A percentile compares a stretch with the other conserved stretches of the same genome.
phyloP scores from a whole-genome alignment of 352 stramenopile species.

The Globisporangium spiculum region DNA sequence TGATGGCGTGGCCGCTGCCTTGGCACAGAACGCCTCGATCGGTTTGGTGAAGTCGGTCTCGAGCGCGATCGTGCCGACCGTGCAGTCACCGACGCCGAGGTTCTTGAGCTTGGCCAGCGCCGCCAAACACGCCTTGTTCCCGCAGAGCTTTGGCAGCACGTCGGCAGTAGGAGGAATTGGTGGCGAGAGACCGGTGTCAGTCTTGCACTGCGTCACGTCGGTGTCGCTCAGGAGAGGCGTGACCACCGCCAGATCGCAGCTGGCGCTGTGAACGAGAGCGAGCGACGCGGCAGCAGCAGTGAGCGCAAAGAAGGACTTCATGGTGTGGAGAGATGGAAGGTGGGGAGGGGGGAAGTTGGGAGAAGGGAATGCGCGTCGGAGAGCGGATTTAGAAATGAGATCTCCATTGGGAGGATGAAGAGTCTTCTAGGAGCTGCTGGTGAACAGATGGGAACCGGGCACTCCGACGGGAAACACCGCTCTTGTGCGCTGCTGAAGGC shows the following conservation, averaged over 20 bases:
- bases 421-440: neutral
- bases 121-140: conserved; percentile 19
- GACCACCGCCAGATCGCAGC: neutral
- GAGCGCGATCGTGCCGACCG: conserved; percentile 12
- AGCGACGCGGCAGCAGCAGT: neutral
- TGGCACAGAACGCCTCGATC: conserved; percentile 1
- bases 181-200: conserved; percentile 22
- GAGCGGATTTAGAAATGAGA: conserved; percentile 12
- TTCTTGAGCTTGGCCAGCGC: conserved; percentile 19
- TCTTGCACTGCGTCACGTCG: conserved; percentile 1
- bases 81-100: conserved; percentile 26
- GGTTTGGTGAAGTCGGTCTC: conserved; percentile 19
- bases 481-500: neutral
- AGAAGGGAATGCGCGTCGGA: neutral
- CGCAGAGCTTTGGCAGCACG: conserved; percentile 25
- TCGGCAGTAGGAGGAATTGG: neutral
- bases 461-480: neutral
- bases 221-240: neutral
- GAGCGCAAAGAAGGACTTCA: conserved; percentile 16
- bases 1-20: neutral
- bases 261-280: neutral
- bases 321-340: neutral
- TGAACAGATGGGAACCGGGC: neutral
- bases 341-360: too few relatives aligned
- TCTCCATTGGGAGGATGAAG: too few relatives aligned